A percentile compares a stretch with the other conserved stretches of the same genome.
Conservation (phyloP, 805 yeast species). For the Ogataea trehalophila region DNA sequence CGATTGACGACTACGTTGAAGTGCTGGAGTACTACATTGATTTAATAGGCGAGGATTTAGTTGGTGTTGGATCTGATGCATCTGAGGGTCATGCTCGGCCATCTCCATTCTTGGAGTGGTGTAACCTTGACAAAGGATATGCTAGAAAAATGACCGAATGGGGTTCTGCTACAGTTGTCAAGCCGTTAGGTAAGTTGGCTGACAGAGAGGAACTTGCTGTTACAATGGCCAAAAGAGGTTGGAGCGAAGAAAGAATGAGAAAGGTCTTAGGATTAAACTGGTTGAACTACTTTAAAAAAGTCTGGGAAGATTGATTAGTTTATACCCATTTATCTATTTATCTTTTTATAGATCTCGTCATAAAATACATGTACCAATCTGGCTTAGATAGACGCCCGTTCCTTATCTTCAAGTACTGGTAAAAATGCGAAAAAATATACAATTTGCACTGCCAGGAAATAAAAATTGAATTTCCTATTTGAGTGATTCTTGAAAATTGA, state of each 20-base stretch:
- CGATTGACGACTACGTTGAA: slow-evolving; percentile 41
- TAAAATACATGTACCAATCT: too few relatives aligned
- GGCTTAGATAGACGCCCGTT: too few relatives aligned
- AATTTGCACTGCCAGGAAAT: too few relatives aligned
- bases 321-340: too few relatives aligned
- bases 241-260: slow-evolving; percentile 16
- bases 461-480: too few relatives aligned
- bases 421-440: too few relatives aligned
- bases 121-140: slow-evolving; percentile 17
- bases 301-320: slow-evolving; percentile 9
- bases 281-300: slow-evolving; percentile 14
- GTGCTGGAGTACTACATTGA: slow-evolving; percentile 38
- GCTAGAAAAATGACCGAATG: slow-evolving; percentile 19
- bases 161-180: slow-evolving; percentile 17
- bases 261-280: slow-evolving; percentile 17
- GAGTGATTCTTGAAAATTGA: too few relatives aligned
- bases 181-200: slow-evolving; percentile 16
- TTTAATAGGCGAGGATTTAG: slow-evolving; percentile 43
- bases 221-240: slow-evolving; percentile 17
- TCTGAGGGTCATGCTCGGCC: slow-evolving; percentile 24
- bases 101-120: slow-evolving; percentile 18
- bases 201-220: slow-evolving; percentile 20
- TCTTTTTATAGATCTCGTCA: too few relatives aligned
- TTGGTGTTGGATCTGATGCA: slow-evolving; percentile 46
- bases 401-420: too few relatives aligned